phyloP scores from a whole-genome alignment of 345 rosid genomes.

The Aquilaria malaccensis region DNA sequence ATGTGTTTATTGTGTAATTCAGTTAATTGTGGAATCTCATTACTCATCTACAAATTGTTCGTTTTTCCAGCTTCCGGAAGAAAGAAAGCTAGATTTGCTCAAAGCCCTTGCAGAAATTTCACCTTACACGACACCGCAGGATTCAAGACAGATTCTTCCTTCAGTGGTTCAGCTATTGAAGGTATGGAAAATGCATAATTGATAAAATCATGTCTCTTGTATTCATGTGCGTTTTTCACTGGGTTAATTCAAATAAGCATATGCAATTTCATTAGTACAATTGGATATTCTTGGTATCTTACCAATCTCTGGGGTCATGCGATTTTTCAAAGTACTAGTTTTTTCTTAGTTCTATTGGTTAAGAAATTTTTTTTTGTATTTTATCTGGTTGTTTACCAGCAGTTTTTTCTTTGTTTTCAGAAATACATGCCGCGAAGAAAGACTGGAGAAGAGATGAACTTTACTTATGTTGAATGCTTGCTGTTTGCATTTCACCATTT shows the following conservation, averaged over 20 bases:
- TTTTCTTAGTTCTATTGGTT: too few relatives aligned
- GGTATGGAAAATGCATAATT: slow-evolving; percentile 27
- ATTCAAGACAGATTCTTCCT: slow-evolving; percentile 92
- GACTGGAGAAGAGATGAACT: slow-evolving; percentile 95
- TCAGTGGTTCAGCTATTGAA: slow-evolving; percentile 78
- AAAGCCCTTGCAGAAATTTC: slow-evolving; percentile 93
- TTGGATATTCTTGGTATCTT: background rate
- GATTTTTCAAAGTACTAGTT: background rate
- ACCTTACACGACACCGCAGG: slow-evolving; percentile 82
- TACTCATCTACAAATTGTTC: background rate
- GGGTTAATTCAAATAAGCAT: background rate
- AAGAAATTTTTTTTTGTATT: background rate
- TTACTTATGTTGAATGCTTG: slow-evolving; percentile 92
- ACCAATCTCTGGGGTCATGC: background rate
- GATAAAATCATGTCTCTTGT: background rate
- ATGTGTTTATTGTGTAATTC: too few relatives aligned
- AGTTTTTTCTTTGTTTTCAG: slow-evolving; percentile 34
- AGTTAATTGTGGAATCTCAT: too few relatives aligned
- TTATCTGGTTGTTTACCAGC: background rate
- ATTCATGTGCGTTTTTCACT: too few relatives aligned
- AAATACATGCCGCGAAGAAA: slow-evolving; percentile 88
- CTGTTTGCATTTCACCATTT: slow-evolving; percentile 83
- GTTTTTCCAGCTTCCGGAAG: slow-evolving; percentile 81
- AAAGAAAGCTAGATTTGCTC: slow-evolving; percentile 90
- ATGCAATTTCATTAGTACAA: background rate